Evolutionary conservation across 2,329 filamentous ascomycete species (phyloP), one percentile per base, ranked within the genome.

Genomic region (Stagonosporopsis cucurbitacearum): DNA sequence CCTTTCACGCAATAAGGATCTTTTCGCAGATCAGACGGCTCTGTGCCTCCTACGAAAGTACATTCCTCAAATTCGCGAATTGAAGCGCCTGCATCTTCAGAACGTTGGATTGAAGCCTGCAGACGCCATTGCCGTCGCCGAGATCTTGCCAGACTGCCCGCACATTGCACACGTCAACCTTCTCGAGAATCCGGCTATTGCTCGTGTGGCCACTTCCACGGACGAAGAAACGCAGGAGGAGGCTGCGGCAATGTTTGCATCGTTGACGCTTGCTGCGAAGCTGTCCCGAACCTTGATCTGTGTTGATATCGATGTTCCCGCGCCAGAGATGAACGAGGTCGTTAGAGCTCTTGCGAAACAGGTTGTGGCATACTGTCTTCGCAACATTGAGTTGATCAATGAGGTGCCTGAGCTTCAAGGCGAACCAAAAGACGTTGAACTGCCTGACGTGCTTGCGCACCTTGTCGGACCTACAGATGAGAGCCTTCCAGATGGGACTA

Each of bases 271-370:
- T 5, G 94, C 94, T 0, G 89, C 92, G 1, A 87, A 93, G 49
- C 85, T 97, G 0, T 96, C 92, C 1, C 85, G 86, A 46, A 90
- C 89, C 13, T 84, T 99, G 28, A 87, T 98, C 26, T 94, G 92
- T 55, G 85, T 99, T 57, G 95, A 98, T 71, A 91, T 98, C 55
- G 93, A 98, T 65, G 88, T 96, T 2, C 95, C 94, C 0, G 87
- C 84, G 28, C 82, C 87, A 20, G 87, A 91, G 52, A 90, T 89
- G n/a, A 91, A 90, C 50, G 95, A 97, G 72, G 86, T 97, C 22
- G 90, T 97, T 67, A 96, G 92, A 75, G 93, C 92, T 3, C 82
- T 97, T 65, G 93, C 92, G 0, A 96, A 94, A 69, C 93, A 96
- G 74, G 90, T 96, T n/a, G 88, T 97, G 39, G 94, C 92, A 0